A percentile compares a stretch with the other conserved stretches of the same genome.
Conservation (phyloP, 2,329 filamentous ascomycete species). For the Xylaria sp. region DNA sequence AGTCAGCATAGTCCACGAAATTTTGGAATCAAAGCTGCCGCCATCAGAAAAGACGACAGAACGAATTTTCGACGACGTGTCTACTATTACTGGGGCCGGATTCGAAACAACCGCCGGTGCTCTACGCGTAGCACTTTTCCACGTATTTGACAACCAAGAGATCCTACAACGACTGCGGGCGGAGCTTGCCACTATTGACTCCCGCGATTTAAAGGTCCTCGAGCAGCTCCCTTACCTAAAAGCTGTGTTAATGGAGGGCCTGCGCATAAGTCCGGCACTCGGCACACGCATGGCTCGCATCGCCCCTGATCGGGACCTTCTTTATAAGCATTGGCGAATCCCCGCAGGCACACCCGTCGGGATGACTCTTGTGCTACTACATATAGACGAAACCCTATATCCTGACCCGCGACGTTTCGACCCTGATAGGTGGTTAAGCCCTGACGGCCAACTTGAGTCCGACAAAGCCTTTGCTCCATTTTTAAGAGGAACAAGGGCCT, state of each 20-base stretch:
- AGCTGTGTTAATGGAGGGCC: conserved; percentile 58
- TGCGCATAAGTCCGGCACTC: conserved; percentile 58
- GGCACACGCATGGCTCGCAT: conserved; percentile 55
- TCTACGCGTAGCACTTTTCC: conserved; percentile 34
- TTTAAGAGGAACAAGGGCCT: conserved; percentile 40
- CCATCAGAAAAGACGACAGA: conserved; percentile 30
- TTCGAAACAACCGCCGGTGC: conserved; percentile 36
- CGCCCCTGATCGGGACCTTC: conserved; percentile 49
- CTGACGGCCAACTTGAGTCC: background rate
- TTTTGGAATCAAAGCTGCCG: conserved; percentile 34
- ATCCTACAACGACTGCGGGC: conserved; percentile 34
- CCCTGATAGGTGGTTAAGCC: conserved; percentile 48
- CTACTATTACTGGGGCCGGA: conserved; percentile 33
- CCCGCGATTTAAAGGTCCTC: conserved; percentile 20
- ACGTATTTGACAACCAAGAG: conserved; percentile 37
- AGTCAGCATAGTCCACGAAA: conserved; percentile 33
- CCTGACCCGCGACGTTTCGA: conserved; percentile 40
- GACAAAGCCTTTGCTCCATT: conserved; percentile 42
- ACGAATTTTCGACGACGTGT: conserved; percentile 35
- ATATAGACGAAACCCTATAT: conserved; percentile 43
- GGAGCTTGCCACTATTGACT: conserved; percentile 24
- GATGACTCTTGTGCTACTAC: conserved; percentile 45
- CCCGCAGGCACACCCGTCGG: conserved; percentile 46
- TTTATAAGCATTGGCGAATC: conserved; percentile 44
- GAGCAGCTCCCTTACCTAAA: conserved; percentile 53